phyloP scores from a whole-genome alignment of 2,329 filamentous ascomycete species.

The Beauveria asiatica region DNA sequence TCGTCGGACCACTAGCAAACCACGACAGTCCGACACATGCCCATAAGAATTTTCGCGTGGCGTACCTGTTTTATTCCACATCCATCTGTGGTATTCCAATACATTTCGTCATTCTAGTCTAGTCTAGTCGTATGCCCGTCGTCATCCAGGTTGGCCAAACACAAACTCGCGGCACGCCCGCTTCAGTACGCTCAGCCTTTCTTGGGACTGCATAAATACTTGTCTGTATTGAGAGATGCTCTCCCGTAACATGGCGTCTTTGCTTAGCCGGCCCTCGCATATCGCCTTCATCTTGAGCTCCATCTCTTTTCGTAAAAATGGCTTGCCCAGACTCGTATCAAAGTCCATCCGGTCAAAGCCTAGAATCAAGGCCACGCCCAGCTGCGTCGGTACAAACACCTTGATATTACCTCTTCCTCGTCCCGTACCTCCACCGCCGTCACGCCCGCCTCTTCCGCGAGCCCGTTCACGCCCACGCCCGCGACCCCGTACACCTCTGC shows the following conservation, averaged over 20 bases:
- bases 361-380: constrained; percentile 85
- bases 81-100: not conserved
- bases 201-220: constrained; percentile 74
- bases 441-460: constrained; percentile 31
- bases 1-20: not conserved
- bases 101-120: not conserved
- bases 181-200: constrained; percentile 57
- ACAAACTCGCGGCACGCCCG: constrained; percentile 33
- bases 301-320: constrained; percentile 96
- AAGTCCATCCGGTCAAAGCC: constrained; percentile 93
- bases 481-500: constrained; percentile 39
- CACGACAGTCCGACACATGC: not conserved
- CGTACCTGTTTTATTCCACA: not conserved
- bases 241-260: constrained; percentile 66
- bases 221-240: constrained; percentile 80
- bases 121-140: not conserved
- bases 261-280: constrained; percentile 75
- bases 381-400: constrained; percentile 85
- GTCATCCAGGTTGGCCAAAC: constrained; percentile 17
- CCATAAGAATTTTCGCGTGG: not conserved
- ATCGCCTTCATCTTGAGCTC: constrained; percentile 95
- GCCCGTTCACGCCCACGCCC: constrained; percentile 33
- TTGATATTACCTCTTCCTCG: constrained; percentile 49
- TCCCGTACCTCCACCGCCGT: constrained; percentile 32
- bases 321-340: constrained; percentile 87